These are phyloP conservation scores for Brassica napus DNA, from an alignment of 345 rosid species.

Conservation along the genomic window DNA sequence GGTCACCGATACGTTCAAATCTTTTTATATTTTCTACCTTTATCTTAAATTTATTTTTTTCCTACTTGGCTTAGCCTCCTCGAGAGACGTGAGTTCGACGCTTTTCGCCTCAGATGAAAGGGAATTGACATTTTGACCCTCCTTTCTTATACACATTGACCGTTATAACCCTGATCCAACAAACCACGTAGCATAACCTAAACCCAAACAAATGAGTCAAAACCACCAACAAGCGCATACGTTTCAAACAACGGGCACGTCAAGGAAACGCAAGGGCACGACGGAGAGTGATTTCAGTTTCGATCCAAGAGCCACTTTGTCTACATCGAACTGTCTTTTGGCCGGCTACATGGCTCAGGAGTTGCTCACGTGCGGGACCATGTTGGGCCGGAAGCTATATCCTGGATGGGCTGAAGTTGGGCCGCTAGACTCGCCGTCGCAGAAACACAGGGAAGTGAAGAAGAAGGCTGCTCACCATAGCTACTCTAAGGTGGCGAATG, in stretches of 20 bases:
- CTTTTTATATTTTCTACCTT: background rate
- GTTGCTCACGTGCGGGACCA: slow-evolving; percentile 56
- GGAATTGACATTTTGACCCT: slow-evolving; percentile 12
- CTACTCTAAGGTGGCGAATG: slow-evolving; percentile 65
- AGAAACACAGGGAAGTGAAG: slow-evolving; percentile 33
- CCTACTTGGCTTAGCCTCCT: too few relatives aligned
- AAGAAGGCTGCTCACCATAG: slow-evolving; percentile 35
- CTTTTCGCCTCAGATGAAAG: slow-evolving; percentile 28
- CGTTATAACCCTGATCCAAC: slow-evolving; percentile 18
- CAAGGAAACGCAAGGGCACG: slow-evolving; percentile 57
- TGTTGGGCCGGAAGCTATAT: slow-evolving; percentile 54
- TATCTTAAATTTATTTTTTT: background rate
- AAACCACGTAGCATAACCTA: slow-evolving; percentile 29
- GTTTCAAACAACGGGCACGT: slow-evolving; percentile 41
- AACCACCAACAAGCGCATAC: slow-evolving; percentile 35
- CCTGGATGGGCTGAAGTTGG: slow-evolving; percentile 42
- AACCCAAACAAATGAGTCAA: slow-evolving; percentile 44
- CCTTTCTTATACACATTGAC: background rate
- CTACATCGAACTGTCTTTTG: slow-evolving; percentile 45
- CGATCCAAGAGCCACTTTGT: background rate
- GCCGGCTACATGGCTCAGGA: slow-evolving; percentile 80
- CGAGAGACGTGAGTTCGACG: slow-evolving; percentile 25
- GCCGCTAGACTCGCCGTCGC: slow-evolving; percentile 23
- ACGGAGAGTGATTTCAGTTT: slow-evolving; percentile 35
- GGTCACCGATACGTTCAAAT: too few relatives aligned